Evolutionary conservation across 768 basidiomycete genomes (phyloP), one percentile per base, ranked within the genome.

Genomic region (Boletus rufocinnamomeus): DNA sequence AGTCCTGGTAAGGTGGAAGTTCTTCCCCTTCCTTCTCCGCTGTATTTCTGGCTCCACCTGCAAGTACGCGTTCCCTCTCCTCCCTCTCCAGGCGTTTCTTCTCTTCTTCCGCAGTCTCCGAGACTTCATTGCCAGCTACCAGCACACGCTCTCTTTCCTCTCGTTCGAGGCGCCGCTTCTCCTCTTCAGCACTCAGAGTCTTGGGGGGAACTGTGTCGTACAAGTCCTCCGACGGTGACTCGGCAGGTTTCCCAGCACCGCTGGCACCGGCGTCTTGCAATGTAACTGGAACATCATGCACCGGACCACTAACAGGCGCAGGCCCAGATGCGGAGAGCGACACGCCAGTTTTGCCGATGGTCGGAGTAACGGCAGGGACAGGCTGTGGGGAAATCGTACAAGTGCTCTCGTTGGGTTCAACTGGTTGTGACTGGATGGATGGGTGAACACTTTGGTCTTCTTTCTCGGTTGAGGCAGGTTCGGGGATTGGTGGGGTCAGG

Each of bases 41-140:
- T 69, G 75, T 66, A 72, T 51, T 66, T 47, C 59, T 21, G 8
- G 40, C 61, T 6, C 60, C 71, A 49, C 57, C 66, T 10, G 50
- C 62, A 51, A 82, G 62, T 17, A 85, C 62, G 23, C 80, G 77
- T 62, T 89, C 89, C 52, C 85, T 76, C 64, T 88, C 86, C 66
- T 90, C 87, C 46, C 82, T 80, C 70, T 89, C 86, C 50, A 84
- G 63, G 23, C 85, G 72, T 66, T 73, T 79, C 79, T 86, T 88
- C 78, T 88, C 86, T 5, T 86, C 84, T 50, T 82, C 84, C 0
- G 86, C 84, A 50, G 77, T 77, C 68, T 85, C 82, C 27, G 71
- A 51, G 17, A 69, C 45, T 17, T 62, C 35, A 41, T 63, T 64
- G 35, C 68, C 59, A 34, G 63, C 66, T 0, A 61, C 68, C 16